Conservation (phyloP, 2,329 filamentous ascomycete species). For the Lojkania enalia region DNA sequence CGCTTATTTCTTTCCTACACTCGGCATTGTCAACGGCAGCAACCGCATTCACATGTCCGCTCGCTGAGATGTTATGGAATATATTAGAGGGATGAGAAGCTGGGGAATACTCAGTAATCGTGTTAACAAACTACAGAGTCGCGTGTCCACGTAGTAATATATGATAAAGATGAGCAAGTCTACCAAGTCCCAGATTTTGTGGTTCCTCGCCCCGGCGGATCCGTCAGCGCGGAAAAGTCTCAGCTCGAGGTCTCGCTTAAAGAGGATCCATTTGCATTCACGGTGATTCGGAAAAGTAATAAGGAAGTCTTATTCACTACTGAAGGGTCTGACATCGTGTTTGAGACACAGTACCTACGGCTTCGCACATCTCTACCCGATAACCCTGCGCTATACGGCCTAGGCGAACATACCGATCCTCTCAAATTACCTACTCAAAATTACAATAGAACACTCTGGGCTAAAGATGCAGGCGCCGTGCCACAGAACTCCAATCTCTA, state of each 20-base stretch:
- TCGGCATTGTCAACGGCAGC: too few species aligned
- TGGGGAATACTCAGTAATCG: not conserved
- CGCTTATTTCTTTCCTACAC: too few species aligned
- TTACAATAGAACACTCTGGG: slow-evolving; percentile 72
- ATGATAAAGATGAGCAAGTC: slow-evolving; percentile 67
- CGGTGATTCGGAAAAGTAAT: slow-evolving; percentile 60
- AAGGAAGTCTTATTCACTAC: slow-evolving; percentile 69
- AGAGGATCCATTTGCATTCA: slow-evolving; percentile 68
- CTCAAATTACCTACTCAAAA: slow-evolving; percentile 68
- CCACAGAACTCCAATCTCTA: slow-evolving; percentile 70
- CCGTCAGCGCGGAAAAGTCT: slow-evolving; percentile 36
- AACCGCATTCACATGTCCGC: too few species aligned
- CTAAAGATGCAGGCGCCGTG: slow-evolving; percentile 64
- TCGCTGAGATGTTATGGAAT: too few species aligned
- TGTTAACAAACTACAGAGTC: slow-evolving; percentile 50
- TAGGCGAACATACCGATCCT: slow-evolving; percentile 75
- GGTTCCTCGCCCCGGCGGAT: slow-evolving; percentile 61
- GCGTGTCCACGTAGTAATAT: slow-evolving; percentile 72
- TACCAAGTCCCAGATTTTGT: slow-evolving; percentile 75
- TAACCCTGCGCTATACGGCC: slow-evolving; percentile 71
- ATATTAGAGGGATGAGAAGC: too few species aligned
- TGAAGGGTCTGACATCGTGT: slow-evolving; percentile 67
- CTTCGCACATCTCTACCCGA: slow-evolving; percentile 70
- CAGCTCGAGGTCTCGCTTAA: slow-evolving; percentile 58
- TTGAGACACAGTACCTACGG: slow-evolving; percentile 75